Conservation (phyloP, 83 land plant genomes). For the Isoetes engelmannii region DNA sequence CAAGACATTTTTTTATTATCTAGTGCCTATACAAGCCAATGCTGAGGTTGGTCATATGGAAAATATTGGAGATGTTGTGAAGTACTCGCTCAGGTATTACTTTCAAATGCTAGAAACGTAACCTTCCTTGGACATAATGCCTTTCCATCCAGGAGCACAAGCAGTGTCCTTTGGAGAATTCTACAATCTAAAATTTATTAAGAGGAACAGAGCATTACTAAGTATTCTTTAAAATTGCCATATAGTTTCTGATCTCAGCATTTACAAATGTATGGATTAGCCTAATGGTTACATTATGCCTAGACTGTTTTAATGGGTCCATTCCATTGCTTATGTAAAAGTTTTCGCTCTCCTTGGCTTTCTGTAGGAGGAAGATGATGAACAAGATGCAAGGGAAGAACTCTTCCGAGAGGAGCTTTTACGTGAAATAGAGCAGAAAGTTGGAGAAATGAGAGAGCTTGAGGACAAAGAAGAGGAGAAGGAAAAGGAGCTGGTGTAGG, state of each 20-base stretch:
- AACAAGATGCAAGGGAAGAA: conserved; percentile 30
- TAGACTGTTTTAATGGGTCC: background rate
- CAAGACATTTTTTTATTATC: too few species aligned
- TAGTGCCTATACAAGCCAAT: too few species aligned
- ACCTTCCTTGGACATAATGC: too few species aligned
- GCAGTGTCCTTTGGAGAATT: too few species aligned
- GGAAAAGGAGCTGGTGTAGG: conserved; percentile 21
- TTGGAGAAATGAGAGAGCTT: conserved; percentile 18
- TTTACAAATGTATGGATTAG: background rate
- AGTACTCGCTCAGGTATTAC: too few species aligned
- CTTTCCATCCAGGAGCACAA: too few species aligned
- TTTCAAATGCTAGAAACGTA: too few species aligned
- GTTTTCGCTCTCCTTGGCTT: background rate
- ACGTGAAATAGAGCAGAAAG: conserved; percentile 29
- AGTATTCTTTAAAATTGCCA: background rate
- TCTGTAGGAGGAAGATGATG: conserved; percentile 24
- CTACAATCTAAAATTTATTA: too few species aligned
- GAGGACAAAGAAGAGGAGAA: conserved; percentile 25
- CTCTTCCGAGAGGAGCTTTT: conserved; percentile 25
- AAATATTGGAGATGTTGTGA: too few species aligned
- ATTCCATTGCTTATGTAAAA: background rate
- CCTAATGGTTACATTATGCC: background rate
- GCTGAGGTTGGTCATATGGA: too few species aligned
- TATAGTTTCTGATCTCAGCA: background rate
- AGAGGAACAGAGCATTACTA: conserved; percentile 5